These are phyloP conservation scores for Suaeda aralocaspica DNA, from an alignment of 148 eudicot species.

Conservation along the genomic window DNA sequence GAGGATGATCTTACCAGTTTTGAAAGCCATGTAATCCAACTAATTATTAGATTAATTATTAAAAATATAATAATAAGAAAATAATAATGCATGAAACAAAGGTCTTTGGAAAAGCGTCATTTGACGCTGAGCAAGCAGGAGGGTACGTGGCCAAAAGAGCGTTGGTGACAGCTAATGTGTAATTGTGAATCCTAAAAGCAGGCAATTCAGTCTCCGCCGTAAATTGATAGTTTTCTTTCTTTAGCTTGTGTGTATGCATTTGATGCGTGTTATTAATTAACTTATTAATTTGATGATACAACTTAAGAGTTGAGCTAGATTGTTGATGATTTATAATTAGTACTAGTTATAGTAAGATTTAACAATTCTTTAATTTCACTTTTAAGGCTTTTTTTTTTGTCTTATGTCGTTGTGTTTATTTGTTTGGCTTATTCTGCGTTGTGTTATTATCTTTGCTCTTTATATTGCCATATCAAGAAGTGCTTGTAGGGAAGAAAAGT, in stretches of 20 bases:
- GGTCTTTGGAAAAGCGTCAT: conserved; percentile 22
- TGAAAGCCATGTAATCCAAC: conserved; percentile 11
- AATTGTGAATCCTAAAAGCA: conserved; percentile 37
- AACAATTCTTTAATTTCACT: no score
- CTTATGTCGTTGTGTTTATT: no score
- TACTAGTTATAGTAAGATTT: no score
- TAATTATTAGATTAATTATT: neutral
- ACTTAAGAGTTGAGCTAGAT: no score
- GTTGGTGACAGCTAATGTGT: conserved; percentile 44
- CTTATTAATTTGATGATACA: no score
- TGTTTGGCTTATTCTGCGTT: no score
- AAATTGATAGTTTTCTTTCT: conserved; percentile 26
- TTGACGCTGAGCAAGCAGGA: conserved; percentile 23
- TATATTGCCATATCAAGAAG: no score
- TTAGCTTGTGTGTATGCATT: conserved; percentile 16
- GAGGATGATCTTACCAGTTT: conserved; percentile 26
- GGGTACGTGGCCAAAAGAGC: conserved; percentile 31
- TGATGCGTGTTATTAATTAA: neutral
- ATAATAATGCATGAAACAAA: conserved; percentile 6
- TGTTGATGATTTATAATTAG: no score
- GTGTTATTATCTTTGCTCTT: no score
- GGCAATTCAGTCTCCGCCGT: conserved; percentile 34
- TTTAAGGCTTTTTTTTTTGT: no score
- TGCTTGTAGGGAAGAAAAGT: no score
- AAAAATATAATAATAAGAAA: neutral